These are phyloP conservation scores for Citrullus colocynthis DNA, from an alignment of 306 rosid genomes.

Conservation along the genomic window DNA sequence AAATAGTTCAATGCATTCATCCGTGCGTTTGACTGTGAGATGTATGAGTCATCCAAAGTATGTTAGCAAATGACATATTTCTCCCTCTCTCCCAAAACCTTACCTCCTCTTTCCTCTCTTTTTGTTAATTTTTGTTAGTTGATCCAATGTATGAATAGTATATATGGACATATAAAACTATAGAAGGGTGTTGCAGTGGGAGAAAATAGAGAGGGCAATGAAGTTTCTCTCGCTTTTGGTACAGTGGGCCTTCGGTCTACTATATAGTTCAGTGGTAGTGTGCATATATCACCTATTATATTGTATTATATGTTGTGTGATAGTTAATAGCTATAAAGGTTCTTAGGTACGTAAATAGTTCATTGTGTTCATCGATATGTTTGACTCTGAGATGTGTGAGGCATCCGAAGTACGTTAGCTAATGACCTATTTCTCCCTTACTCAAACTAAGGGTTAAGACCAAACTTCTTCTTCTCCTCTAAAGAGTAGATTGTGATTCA, in stretches of 20 bases:
- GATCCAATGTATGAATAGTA: too few relatives aligned
- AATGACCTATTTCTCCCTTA: not conserved
- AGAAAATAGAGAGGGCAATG: not conserved
- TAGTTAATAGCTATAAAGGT: too few relatives aligned
- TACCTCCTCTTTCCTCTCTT: not conserved
- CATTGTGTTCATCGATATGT: not conserved
- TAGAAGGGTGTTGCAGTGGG: not conserved
- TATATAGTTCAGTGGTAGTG: not conserved
- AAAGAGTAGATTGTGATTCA: not conserved
- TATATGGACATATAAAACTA: too few relatives aligned
- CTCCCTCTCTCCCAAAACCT: not conserved
- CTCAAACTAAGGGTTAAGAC: not conserved
- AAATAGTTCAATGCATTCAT: not conserved
- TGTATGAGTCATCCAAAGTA: not conserved
- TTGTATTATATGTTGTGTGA: not conserved
- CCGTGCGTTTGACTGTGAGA: not conserved
- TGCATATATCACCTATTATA: not conserved
- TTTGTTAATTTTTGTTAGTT: not conserved
- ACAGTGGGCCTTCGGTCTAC: not conserved
- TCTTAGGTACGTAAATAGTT: not conserved
- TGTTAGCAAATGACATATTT: not conserved
- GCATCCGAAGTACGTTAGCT: not conserved
- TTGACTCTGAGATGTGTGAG: not conserved
- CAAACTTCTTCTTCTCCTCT: not conserved
- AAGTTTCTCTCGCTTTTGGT: not conserved